Percentiles rank a stretch among this genome's conserved stretches.
phyloP scores from a whole-genome alignment of 2,329 filamentous ascomycete genomes.

The Dendryphion nanum region DNA sequence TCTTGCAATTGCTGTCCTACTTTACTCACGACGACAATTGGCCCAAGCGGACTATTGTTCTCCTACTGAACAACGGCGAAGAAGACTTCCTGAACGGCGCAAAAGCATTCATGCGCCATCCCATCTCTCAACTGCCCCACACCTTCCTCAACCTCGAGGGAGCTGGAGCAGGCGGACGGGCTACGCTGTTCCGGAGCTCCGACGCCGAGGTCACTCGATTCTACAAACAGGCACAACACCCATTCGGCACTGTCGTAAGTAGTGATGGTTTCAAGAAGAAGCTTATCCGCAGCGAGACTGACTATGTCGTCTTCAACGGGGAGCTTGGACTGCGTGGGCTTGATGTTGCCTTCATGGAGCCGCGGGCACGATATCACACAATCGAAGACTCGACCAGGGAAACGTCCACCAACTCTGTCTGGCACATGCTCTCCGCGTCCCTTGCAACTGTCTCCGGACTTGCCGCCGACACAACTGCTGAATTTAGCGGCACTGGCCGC shows the following conservation, averaged over 20 bases:
- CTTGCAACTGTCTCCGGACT: constrained; percentile 72
- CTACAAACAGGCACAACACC: constrained; percentile 69
- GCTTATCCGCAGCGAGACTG: constrained; percentile 80
- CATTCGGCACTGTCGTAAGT: constrained; percentile 80
- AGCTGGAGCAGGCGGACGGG: constrained; percentile 85
- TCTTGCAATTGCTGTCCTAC: constrained; percentile 82
- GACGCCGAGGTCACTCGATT: constrained; percentile 82
- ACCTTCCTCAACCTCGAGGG: constrained; percentile 95
- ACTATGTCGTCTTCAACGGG: constrained; percentile 80
- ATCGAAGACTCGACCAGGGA: constrained; percentile 82
- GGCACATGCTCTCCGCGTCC: constrained; percentile 92
- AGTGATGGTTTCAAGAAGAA: constrained; percentile 81
- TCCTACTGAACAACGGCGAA: constrained; percentile 92
- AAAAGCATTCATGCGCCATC: constrained; percentile 78
- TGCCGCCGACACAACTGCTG: constrained; percentile 64
- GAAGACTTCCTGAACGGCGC: constrained; percentile 91
- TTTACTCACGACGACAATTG: constrained; percentile 69
- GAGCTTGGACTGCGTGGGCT: constrained; percentile 80
- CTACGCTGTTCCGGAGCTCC: constrained; percentile 82
- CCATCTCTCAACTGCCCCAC: constrained; percentile 74
- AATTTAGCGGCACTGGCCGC: constrained; percentile 64
- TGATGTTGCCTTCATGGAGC: constrained; percentile 88
- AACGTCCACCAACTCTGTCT: constrained; percentile 68
- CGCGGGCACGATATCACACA: constrained; percentile 85
- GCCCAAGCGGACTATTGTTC: constrained; percentile 76